Evolutionary conservation across 2,329 filamentous ascomycete genomes (phyloP), one percentile per base, ranked within the genome.

Genomic region (Fusarium sp.): DNA sequence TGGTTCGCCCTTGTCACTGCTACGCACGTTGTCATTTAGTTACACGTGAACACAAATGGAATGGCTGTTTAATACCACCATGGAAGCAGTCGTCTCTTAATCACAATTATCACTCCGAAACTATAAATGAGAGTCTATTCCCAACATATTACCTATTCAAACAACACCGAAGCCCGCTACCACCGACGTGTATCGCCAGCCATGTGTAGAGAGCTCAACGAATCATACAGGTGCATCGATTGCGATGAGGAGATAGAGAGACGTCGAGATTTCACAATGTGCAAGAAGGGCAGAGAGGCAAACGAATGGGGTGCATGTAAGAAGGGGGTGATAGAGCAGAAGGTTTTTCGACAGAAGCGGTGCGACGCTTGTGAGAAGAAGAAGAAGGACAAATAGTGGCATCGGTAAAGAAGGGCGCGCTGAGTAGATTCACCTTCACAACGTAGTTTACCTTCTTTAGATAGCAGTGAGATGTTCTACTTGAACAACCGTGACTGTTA

Each of bases 301-400:
- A 65, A 65, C 24, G 29, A 47, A 42, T 65, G 62, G 62, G 62
- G 61, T 1, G 61, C 18, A 3, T 65, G 62, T 6, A 32, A 29
- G 0, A 47, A 27, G 3, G 22, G 24, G 0, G 3, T 25, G 0
- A 32, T 65, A 2, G 58, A 64, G 4, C 6, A 29, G 2, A 27
- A 20, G 1, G 13, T 2, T 8, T 34, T 7, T 16, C 6, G 20
- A 2, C 4, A 16, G 1, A 29, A 32, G 6, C 14, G 18, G 1
- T 65, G 62, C 2, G 6, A 4, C 1, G 2, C 18, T 11, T 65
- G 62, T 9, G 5, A 18, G 3, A 18, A 46, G 14, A 37, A 56
- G 10, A 41, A 18, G 18, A 44, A 24, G 9, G 34, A 37, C 18
- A 37, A 11, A 4, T 11, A n/a, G 9, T 24, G 22, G 22, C 22